Percentiles rank a stretch among this genome's conserved stretches.
Evolutionary conservation across 2,329 filamentous ascomycete genomes (phyloP).

Genomic region (Aspergillus oerlinghausenensis): DNA sequence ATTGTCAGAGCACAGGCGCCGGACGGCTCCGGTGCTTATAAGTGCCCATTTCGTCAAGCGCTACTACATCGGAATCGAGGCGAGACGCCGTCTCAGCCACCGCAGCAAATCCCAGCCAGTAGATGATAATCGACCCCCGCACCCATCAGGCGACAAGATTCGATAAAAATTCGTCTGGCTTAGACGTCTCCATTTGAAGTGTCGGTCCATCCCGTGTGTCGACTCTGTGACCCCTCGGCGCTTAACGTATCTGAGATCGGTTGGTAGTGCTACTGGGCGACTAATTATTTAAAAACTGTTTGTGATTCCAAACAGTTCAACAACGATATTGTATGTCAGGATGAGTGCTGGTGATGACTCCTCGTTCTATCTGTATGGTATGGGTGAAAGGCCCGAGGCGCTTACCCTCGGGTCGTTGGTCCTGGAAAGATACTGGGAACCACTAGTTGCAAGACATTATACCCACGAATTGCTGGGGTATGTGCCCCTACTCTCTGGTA

Average conservation of each 20-base stretch:
- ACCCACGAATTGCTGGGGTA: conserved; percentile 19
- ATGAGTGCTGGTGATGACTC: conserved; percentile 17
- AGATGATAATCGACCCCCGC: conserved; percentile 1
- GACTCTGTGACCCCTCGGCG: neutral
- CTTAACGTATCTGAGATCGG: neutral
- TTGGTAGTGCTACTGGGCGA: neutral
- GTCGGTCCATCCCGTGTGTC: neutral
- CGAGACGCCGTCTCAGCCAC: neutral
- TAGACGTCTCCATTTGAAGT: neutral
- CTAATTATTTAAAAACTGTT: neutral
- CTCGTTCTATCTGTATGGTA: conserved; percentile 23
- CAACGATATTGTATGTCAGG: neutral
- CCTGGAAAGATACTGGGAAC: conserved; percentile 24
- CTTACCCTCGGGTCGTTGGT: conserved; percentile 22
- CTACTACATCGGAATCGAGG: conserved; percentile 5
- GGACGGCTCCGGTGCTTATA: neutral
- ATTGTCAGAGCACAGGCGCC: too few relatives aligned
- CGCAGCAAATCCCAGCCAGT: neutral
- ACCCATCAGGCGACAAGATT: neutral
- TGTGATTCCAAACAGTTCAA: too few relatives aligned
- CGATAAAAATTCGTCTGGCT: neutral
- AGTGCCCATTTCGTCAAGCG: conserved; percentile 9
- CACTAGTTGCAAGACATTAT: conserved; percentile 23
- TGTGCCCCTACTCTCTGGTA: neutral
- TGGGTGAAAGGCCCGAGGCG: conserved; percentile 23